Evolutionary conservation across 73 alveolate species (phyloP).

Genomic region (Paramecium tetraurelia): DNA sequence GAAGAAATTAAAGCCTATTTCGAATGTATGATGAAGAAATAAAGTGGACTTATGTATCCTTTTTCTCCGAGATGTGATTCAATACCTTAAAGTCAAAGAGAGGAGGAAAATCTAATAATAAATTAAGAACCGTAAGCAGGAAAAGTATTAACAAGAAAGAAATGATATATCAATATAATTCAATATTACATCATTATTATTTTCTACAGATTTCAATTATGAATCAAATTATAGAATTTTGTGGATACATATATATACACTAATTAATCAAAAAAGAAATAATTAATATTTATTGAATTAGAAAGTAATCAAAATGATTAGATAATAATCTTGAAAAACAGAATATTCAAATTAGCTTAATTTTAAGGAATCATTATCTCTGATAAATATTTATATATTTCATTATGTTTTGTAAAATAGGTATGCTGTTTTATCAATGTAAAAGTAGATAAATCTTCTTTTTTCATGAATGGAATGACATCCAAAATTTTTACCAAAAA

Average conservation of each 20-base stretch:
- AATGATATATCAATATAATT: background rate
- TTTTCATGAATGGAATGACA: conserved; percentile 95
- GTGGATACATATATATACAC: no score
- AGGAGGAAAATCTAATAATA: background rate
- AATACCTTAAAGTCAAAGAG: background rate
- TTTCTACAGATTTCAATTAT: no score
- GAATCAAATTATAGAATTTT: no score
- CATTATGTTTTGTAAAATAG: conserved; percentile 74
- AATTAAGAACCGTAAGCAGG: background rate
- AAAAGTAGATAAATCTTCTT: conserved; percentile 93
- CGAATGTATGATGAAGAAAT: background rate
- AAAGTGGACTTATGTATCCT: background rate
- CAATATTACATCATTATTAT: background rate
- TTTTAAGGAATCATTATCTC: background rate
- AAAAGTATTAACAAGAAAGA: background rate
- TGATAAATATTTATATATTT: background rate
- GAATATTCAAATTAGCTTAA: background rate
- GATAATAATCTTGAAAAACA: background rate
- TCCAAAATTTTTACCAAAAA: conserved; percentile 97
- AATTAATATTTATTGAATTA: background rate
- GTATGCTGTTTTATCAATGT: conserved; percentile 85
- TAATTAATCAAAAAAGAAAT: no score
- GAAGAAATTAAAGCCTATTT: background rate
- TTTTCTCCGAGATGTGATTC: background rate
- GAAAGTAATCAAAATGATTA: background rate